phyloP scores from a whole-genome alignment of 2,329 filamentous ascomycete species.

The Teratosphaeria gauchensis region DNA sequence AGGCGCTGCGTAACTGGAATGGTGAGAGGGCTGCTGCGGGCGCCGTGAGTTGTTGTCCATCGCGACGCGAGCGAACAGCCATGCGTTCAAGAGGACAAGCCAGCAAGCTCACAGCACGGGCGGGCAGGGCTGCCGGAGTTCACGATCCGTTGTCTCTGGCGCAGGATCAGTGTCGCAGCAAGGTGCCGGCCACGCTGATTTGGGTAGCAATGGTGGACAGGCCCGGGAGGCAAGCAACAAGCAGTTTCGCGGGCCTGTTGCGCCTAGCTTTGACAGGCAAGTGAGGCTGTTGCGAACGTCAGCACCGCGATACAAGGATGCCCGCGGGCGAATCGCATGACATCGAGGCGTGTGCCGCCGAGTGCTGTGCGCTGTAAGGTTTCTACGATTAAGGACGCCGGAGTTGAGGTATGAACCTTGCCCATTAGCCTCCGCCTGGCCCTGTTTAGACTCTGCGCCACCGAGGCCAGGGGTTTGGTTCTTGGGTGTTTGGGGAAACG shows the following conservation, averaged over 20 bases:
- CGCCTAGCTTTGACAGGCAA: neutral
- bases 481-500: neutral
- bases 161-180: constrained; percentile 3
- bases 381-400: neutral
- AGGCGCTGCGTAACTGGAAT: constrained; percentile 4
- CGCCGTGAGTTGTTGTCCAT: constrained; percentile 16
- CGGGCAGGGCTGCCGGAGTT: constrained; percentile 6
- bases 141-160: constrained; percentile 10
- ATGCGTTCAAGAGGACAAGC: constrained; percentile 17
- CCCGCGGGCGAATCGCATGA: neutral
- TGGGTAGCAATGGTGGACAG: constrained; percentile 1
- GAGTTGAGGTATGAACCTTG: neutral
- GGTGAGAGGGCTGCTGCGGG: neutral
- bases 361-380: neutral
- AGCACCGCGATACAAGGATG: neutral
- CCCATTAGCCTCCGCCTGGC: neutral
- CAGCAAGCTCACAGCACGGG: constrained; percentile 2
- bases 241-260: constrained; percentile 1
- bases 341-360: neutral
- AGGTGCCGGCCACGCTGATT: constrained; percentile 1
- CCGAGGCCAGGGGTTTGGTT: neutral
- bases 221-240: constrained; percentile 5
- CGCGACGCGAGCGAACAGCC: constrained; percentile 8
- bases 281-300: neutral
- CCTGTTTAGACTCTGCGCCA: neutral